Conservation (phyloP, 768 basidiomycete species). For the Leccinum longicurvipes region DNA sequence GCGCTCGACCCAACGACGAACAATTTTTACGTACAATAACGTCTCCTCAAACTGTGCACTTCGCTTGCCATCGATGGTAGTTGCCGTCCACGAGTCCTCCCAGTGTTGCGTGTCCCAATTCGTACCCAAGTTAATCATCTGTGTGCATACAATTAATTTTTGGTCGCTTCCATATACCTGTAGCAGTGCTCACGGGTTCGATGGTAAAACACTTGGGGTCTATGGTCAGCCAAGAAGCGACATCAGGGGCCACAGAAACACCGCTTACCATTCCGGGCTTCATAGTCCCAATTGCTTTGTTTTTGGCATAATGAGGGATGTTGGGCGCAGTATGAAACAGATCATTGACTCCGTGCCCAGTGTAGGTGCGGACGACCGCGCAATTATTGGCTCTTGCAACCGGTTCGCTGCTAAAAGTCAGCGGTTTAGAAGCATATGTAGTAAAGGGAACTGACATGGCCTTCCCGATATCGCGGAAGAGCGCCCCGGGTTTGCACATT, state of each 20-base stretch:
- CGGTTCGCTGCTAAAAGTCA: conserved; percentile 59
- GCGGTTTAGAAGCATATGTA: conserved; percentile 10
- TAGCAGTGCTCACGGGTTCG: conserved; percentile 56
- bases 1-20: conserved; percentile 1
- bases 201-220: conserved; percentile 65
- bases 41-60: conserved; percentile 99
- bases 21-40: conserved; percentile 62
- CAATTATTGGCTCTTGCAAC: conserved; percentile 81
- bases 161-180: conserved; percentile 1
- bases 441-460: conserved; percentile 57
- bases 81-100: conserved; percentile 97
- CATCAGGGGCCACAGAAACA: neutral
- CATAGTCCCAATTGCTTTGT: conserved; percentile 91
- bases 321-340: conserved; percentile 86
- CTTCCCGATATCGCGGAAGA: conserved; percentile 87
- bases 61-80: conserved; percentile 83
- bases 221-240: conserved; percentile 6
- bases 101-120: conserved; percentile 78
- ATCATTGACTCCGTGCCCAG: conserved; percentile 86
- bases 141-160: conserved; percentile 14
- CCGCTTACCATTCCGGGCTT: conserved; percentile 82
- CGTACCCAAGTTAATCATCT: conserved; percentile 92
- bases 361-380: conserved; percentile 88
- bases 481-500: conserved; percentile 87
- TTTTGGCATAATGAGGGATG: conserved; percentile 93